phyloP scores from a whole-genome alignment of 2,329 filamentous ascomycete species.

The Juglanconis sp. region DNA sequence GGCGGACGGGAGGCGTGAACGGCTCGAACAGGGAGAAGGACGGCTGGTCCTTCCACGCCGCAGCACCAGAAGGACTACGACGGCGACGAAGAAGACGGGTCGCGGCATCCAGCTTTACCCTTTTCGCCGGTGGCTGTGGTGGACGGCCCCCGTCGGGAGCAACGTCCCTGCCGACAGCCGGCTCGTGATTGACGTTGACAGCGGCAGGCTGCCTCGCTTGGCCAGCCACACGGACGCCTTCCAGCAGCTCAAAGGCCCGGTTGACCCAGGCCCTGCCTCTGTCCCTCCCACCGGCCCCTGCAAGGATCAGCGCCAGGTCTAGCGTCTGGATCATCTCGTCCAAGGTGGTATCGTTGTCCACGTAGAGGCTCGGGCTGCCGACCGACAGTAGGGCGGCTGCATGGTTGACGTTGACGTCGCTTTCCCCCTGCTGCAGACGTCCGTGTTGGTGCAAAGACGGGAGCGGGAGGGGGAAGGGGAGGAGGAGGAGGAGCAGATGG shows the following conservation, averaged over 20 bases:
- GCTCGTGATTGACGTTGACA: background rate
- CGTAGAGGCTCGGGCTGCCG: background rate
- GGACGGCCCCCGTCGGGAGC: slow-evolving; percentile 10
- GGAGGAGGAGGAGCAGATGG: slow-evolving; percentile 36
- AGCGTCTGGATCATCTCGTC: slow-evolving; percentile 61
- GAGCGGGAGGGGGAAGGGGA: slow-evolving; percentile 49
- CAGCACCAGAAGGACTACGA: no score
- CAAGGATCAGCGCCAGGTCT: slow-evolving; percentile 74
- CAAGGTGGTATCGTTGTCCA: slow-evolving; percentile 33
- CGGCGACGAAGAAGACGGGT: background rate
- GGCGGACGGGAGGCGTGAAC: slow-evolving; percentile 40
- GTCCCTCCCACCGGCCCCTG: slow-evolving; percentile 55
- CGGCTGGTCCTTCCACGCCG: slow-evolving; percentile 16
- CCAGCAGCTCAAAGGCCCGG: slow-evolving; percentile 43
- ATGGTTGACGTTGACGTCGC: background rate
- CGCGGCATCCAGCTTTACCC: background rate
- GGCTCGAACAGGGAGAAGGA: slow-evolving; percentile 34
- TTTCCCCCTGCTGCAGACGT: background rate
- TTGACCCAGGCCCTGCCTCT: slow-evolving; percentile 54
- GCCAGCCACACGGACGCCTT: slow-evolving; percentile 23
- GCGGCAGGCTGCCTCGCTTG: background rate
- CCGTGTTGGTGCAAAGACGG: slow-evolving; percentile 17
- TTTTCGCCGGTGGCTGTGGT: slow-evolving; percentile 1
- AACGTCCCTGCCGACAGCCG: background rate
- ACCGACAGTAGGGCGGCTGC: background rate